These are phyloP conservation scores for Neonectria magnoliae DNA, from an alignment of 2,329 filamentous ascomycete species.

Conservation along the genomic window DNA sequence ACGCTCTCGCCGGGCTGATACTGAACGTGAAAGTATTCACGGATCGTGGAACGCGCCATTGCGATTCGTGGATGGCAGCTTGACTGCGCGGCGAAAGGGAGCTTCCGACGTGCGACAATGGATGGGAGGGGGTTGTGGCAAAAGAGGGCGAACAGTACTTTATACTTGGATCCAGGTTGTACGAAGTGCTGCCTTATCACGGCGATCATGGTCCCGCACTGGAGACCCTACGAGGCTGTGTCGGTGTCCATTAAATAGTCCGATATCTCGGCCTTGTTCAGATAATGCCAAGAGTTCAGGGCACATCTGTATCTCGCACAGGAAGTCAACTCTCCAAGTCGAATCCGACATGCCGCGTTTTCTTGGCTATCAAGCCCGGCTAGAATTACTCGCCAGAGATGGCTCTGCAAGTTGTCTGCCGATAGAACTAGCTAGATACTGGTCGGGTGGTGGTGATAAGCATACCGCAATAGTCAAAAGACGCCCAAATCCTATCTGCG, in stretches of 20 bases:
- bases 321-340: neutral
- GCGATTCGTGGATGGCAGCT: constrained; percentile 4
- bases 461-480: too few relatives aligned
- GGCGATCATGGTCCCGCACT: neutral
- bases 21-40: constrained; percentile 47
- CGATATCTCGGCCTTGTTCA: too few relatives aligned
- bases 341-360: neutral
- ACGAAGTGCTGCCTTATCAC: neutral
- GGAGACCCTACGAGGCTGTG: neutral
- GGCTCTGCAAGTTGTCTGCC: neutral
- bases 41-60: constrained; percentile 33
- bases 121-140: neutral
- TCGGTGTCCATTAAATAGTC: neutral
- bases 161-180: neutral
- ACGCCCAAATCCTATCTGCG: neutral
- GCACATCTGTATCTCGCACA: too few relatives aligned
- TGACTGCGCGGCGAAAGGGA: neutral
- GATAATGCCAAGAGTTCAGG: too few relatives aligned
- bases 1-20: constrained; percentile 53
- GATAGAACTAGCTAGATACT: too few relatives aligned
- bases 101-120: too few relatives aligned
- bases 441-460: too few relatives aligned
- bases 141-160: neutral
- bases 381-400: neutral
- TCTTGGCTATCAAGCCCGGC: neutral